phyloP scores from a whole-genome alignment of 371 early-diverging fungal species.

The Mucor piriformis region DNA sequence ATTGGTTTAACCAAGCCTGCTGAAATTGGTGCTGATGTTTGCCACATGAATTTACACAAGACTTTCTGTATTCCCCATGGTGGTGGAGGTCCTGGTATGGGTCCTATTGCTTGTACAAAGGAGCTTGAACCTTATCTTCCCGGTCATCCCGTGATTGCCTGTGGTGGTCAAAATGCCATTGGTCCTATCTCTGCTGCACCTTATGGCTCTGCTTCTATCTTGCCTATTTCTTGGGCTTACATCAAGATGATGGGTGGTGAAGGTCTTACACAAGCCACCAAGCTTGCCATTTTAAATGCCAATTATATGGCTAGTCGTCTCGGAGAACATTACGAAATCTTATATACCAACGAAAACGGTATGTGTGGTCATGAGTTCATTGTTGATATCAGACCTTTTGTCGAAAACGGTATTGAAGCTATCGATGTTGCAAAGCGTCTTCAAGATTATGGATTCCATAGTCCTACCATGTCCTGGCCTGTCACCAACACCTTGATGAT shows the following conservation, averaged over 20 bases:
- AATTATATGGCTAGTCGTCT: conserved; percentile 96
- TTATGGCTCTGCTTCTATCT: conserved; percentile 93
- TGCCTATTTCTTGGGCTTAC: conserved; percentile 98
- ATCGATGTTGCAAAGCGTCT: conserved; percentile 98
- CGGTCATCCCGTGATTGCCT: conserved; percentile 82
- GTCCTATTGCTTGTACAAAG: conserved; percentile 88
- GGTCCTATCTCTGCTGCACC: conserved; percentile 96
- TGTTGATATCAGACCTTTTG: conserved; percentile 90
- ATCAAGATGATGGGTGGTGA: conserved; percentile 94
- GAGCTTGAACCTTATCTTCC: conserved; percentile 94
- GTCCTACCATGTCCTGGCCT: conserved; percentile 99
- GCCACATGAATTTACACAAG: conserved; percentile 98
- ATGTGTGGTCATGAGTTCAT: conserved; percentile 99
- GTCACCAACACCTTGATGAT: conserved; percentile 97
- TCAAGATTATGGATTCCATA: conserved; percentile 97
- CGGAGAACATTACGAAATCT: conserved; percentile 83
- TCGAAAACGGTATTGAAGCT: conserved; percentile 81
- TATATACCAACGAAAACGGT: conserved; percentile 90
- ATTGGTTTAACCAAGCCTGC: conserved; percentile 95
- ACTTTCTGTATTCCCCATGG: conserved; percentile 98
- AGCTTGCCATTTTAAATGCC: conserved; percentile 93
- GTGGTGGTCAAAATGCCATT: conserved; percentile 76
- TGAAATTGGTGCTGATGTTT: conserved; percentile 97
- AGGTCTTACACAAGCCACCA: conserved; percentile 85
- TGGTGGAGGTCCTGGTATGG: conserved; percentile 98